Conservation (phyloP, 1,284 basidiomycete genomes). For the Heterobasidion occidentale region DNA sequence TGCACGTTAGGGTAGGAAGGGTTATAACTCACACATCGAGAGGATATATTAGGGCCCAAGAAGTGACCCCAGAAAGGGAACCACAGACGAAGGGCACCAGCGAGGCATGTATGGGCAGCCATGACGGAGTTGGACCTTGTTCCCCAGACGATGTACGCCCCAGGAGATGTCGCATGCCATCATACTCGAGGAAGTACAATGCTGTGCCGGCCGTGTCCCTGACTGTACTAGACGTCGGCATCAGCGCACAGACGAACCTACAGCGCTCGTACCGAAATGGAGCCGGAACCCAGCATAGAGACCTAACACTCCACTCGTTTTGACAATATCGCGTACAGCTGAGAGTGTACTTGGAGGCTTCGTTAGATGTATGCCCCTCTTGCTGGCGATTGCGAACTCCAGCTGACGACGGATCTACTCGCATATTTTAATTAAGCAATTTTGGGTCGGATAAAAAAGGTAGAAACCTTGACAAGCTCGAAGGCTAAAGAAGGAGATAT, state of each 20-base stretch:
- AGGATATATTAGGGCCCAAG: conserved; percentile 81
- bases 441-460: too few relatives aligned
- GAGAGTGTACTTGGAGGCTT: conserved; percentile 70
- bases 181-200: conserved; percentile 85
- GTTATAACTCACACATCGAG: conserved; percentile 61
- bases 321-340: conserved; percentile 67
- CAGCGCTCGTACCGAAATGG: conserved; percentile 55
- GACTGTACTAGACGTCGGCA: conserved; percentile 30
- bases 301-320: conserved; percentile 57
- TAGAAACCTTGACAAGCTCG: conserved; percentile 86
- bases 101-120: conserved; percentile 71
- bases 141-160: conserved; percentile 65
- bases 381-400: conserved; percentile 87
- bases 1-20: background rate
- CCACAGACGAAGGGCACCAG: conserved; percentile 83
- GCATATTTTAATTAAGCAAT: background rate
- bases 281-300: conserved; percentile 81
- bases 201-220: conserved; percentile 79
- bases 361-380: conserved; percentile 55
- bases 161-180: conserved; percentile 72
- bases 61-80: conserved; percentile 75
- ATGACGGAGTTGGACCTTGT: conserved; percentile 66
- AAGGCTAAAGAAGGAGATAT: conserved; percentile 49
- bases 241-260: background rate
- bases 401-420: conserved; percentile 82